Percentiles rank a stretch among this genome's conserved stretches.
Evolutionary conservation across 2,329 filamentous ascomycete species (phyloP).

Genomic region (Metarhizium humberi): DNA sequence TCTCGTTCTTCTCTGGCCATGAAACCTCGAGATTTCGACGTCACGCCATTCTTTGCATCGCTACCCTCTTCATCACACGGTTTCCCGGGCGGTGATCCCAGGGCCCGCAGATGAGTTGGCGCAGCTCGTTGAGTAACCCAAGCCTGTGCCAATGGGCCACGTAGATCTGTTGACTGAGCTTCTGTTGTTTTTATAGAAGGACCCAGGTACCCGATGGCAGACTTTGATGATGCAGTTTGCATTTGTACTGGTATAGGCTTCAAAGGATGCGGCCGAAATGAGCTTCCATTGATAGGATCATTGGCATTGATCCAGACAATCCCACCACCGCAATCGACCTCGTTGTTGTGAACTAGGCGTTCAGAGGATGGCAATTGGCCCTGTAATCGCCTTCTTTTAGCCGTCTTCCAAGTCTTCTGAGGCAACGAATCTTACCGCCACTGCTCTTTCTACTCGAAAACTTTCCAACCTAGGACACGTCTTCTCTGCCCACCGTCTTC

Average conservation of each 20-base stretch:
- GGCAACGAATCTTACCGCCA: not conserved
- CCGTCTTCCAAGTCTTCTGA: constrained; percentile 7
- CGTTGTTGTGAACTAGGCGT: not conserved
- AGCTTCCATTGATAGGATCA: constrained; percentile 36
- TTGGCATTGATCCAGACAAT: constrained; percentile 40
- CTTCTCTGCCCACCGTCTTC: constrained; percentile 26
- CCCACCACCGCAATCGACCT: constrained; percentile 12
- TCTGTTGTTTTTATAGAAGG: not conserved
- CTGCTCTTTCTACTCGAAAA: not conserved
- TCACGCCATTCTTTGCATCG: not conserved
- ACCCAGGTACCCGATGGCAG: not conserved
- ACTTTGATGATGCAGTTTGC: constrained; percentile 16
- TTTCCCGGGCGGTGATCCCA: not conserved
- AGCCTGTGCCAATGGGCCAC: not conserved
- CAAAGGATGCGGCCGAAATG: constrained; percentile 37
- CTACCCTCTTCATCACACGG: not conserved
- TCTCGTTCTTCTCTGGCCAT: not conserved
- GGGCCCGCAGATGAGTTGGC: not conserved
- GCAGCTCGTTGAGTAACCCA: not conserved
- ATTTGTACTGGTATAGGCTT: constrained; percentile 44
- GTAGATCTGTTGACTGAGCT: not conserved
- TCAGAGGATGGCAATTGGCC: not conserved
- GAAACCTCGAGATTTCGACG: not conserved
- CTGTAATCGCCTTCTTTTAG: constrained; percentile 6
- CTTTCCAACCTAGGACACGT: constrained; percentile 14